phyloP scores from a whole-genome alignment of 495 filamentous ascomycete species.

The Neurospora sp. region DNA sequence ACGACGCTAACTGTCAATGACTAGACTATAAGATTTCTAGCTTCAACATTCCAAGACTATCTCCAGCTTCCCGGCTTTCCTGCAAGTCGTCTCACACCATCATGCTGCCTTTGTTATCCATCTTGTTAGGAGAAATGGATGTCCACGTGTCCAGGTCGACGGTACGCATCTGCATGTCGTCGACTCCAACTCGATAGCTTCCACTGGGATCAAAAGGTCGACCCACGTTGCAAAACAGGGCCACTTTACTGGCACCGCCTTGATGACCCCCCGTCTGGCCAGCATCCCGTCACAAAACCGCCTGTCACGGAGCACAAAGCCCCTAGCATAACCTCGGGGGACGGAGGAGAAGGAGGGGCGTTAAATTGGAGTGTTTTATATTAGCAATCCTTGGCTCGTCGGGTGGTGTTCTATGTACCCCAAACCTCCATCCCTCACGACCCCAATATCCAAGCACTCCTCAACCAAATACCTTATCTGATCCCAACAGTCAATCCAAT shows the following conservation, averaged over 20 bases:
- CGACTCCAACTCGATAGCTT: not conserved
- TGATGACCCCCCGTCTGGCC: not conserved
- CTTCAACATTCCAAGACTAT: not conserved
- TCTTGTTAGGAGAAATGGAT: not conserved
- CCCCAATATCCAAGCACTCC: not conserved
- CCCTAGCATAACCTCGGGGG: not conserved
- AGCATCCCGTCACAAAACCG: not conserved
- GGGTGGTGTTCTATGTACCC: not conserved
- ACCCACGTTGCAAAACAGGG: not conserved
- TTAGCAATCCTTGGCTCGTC: not conserved
- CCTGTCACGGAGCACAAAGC: not conserved
- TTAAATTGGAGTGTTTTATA: not conserved
- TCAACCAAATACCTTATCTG: not conserved
- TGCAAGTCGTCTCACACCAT: not conserved
- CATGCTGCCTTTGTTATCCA: not conserved
- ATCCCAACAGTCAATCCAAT: not conserved
- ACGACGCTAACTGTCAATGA: not conserved
- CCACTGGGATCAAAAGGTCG: not conserved
- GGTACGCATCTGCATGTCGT: not conserved
- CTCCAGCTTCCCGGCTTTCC: not conserved
- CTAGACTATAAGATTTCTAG: not conserved
- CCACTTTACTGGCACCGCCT: not conserved
- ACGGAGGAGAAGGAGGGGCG: too few relatives aligned
- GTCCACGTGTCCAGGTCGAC: not conserved
- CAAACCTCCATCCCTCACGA: not conserved